Conservation (phyloP, 2,329 filamentous ascomycete species). For the Didymella segeticola region DNA sequence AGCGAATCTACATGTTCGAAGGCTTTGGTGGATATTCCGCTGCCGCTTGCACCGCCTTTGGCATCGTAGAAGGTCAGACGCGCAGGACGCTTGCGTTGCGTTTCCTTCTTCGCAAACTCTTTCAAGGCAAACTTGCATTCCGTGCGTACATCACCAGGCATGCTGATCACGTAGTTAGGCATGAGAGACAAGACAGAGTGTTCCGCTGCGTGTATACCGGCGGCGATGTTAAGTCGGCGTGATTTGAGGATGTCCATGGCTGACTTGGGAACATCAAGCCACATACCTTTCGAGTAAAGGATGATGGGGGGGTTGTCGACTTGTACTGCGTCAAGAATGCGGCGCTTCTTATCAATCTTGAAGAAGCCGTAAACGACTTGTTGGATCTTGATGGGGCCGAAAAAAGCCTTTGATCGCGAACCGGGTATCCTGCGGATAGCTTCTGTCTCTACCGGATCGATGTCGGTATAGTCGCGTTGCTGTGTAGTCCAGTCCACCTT, state of each 20-base stretch:
- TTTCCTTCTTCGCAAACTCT: conserved; percentile 77
- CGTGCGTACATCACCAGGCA: conserved; percentile 90
- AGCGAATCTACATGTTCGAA: conserved; percentile 90
- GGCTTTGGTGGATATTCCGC: conserved; percentile 87
- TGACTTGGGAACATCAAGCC: conserved; percentile 84
- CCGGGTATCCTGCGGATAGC: conserved; percentile 75
- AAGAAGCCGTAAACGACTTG: conserved; percentile 96
- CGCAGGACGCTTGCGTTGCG: conserved; percentile 80
- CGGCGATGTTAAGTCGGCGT: conserved; percentile 78
- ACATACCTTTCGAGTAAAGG: conserved; percentile 86
- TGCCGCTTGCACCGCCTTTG: conserved; percentile 83
- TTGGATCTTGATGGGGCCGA: conserved; percentile 83
- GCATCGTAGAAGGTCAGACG: conserved; percentile 93
- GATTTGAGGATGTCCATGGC: conserved; percentile 81
- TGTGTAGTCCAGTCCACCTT: conserved; percentile 94
- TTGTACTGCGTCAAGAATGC: conserved; percentile 88
- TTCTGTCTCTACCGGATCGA: conserved; percentile 92
- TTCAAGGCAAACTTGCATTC: conserved; percentile 92
- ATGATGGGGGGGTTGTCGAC: conserved; percentile 94
- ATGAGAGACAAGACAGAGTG: conserved; percentile 87
- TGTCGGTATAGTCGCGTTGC: conserved; percentile 91
- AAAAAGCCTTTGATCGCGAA: conserved; percentile 76
- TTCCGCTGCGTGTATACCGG: conserved; percentile 91
- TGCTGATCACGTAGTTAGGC: conserved; percentile 87
- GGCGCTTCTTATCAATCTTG: conserved; percentile 86